A percentile compares a stretch with the other conserved stretches of the same genome.
phyloP scores from a whole-genome alignment of 495 filamentous ascomycete genomes.

The Patellaria atrata region DNA sequence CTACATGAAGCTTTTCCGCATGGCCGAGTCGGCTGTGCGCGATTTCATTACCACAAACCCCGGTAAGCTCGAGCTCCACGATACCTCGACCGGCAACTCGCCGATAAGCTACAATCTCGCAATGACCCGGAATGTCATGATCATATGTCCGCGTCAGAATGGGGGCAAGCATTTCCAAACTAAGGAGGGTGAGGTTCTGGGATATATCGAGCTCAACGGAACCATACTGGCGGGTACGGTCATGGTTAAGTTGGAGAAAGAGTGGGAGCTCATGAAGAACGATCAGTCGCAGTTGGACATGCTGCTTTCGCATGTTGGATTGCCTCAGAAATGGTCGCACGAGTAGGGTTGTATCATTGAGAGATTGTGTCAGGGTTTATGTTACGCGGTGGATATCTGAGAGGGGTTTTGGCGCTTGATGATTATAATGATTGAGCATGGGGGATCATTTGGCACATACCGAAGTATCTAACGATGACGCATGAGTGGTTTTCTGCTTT shows the following conservation, averaged over 20 bases:
- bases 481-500: too few relatives aligned
- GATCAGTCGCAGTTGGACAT: too few relatives aligned
- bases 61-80: constrained; percentile 11
- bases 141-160: constrained; percentile 46
- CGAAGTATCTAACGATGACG: too few relatives aligned
- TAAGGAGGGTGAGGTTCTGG: constrained; percentile 33
- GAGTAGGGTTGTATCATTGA: too few relatives aligned
- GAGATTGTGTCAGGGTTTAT: too few relatives aligned
- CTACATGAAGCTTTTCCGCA: constrained; percentile 41
- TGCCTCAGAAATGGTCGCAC: too few relatives aligned
- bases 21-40: constrained; percentile 31
- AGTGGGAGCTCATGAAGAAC: too few relatives aligned
- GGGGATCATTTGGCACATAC: too few relatives aligned
- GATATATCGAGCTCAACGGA: constrained; percentile 55
- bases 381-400: too few relatives aligned
- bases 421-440: too few relatives aligned
- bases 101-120: constrained; percentile 67
- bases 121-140: constrained; percentile 55
- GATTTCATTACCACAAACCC: constrained; percentile 15
- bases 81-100: constrained; percentile 31
- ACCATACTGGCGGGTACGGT: constrained; percentile 69
- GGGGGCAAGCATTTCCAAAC: constrained; percentile 29
- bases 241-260: constrained; percentile 57
- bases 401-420: too few relatives aligned
- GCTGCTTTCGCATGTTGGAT: too few relatives aligned